A percentile compares a stretch with the other conserved stretches of the same genome.
Conservation (phyloP, 148 eudicot genomes). For the Heliosperma pusillum region DNA sequence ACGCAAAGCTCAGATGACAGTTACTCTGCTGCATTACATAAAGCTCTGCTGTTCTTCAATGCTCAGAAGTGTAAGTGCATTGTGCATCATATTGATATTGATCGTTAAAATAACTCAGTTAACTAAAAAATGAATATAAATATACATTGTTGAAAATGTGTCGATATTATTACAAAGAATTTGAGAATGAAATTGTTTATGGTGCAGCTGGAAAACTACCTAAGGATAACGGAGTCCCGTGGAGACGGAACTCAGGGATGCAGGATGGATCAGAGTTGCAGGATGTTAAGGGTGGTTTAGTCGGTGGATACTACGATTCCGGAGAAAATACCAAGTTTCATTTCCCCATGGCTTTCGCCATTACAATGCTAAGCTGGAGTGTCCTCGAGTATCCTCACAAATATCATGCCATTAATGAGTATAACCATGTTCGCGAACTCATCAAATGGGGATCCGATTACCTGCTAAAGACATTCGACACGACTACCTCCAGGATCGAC, state of each 20-base stretch:
- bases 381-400: constrained; percentile 51
- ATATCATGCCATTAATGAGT: constrained; percentile 45
- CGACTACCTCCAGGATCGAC: constrained; percentile 33
- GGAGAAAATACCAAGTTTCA: constrained; percentile 70
- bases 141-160: too few relatives aligned
- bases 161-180: too few relatives aligned
- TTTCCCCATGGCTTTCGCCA: constrained; percentile 66
- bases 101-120: too few relatives aligned
- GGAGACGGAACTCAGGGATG: constrained; percentile 55
- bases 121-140: too few relatives aligned
- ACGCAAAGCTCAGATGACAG: constrained; percentile 33
- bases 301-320: constrained; percentile 75
- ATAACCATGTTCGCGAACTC: constrained; percentile 45
- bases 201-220: constrained; percentile 51
- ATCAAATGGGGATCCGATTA: constrained; percentile 64
- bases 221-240: constrained; percentile 41
- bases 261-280: constrained; percentile 36
- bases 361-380: constrained; percentile 64
- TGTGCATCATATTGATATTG: constrained; percentile 17
- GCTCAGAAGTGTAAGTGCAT: constrained; percentile 52
- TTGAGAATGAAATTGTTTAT: too few relatives aligned
- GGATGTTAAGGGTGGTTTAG: constrained; percentile 46
- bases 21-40: constrained; percentile 36
- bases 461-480: constrained; percentile 50
- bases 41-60: constrained; percentile 53